Percentiles rank a stretch among this genome's conserved stretches.
These are phyloP conservation scores for Acanthamoeba castellanii DNA, from an alignment of 208 protist species.

Conservation along the genomic window DNA sequence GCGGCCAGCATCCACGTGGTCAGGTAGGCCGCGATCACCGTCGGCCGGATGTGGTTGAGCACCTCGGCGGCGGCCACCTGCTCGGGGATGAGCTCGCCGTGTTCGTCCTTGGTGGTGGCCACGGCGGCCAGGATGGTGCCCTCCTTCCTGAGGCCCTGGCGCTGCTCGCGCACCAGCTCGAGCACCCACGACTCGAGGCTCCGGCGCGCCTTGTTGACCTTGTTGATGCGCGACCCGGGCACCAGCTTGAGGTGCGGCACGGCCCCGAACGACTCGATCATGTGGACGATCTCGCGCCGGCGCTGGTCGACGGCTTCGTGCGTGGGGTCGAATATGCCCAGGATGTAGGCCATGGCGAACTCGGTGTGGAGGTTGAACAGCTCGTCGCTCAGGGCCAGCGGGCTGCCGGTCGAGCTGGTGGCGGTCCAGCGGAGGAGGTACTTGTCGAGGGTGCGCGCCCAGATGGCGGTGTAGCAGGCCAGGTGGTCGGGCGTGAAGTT, in stretches of 20 bases:
- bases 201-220: slow-evolving; percentile 16
- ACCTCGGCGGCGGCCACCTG: neutral
- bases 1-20: slow-evolving; percentile 5
- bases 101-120: neutral
- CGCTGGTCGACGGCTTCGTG: neutral
- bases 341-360: slow-evolving; percentile 54
- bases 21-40: slow-evolving; percentile 23
- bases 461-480: slow-evolving; percentile 9
- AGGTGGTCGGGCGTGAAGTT: neutral
- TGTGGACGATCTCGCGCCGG: neutral
- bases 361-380: slow-evolving; percentile 48
- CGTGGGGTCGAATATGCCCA: slow-evolving; percentile 43
- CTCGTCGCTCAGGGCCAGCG: neutral
- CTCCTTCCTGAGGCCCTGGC: neutral
- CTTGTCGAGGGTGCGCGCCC: slow-evolving; percentile 32
- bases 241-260: slow-evolving; percentile 7
- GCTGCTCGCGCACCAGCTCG: neutral
- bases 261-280: slow-evolving; percentile 32
- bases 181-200: slow-evolving; percentile 21
- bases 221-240: neutral
- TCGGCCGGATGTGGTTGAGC: slow-evolving; percentile 40
- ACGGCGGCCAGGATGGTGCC: neutral
- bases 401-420: neutral
- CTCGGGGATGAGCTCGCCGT: neutral
- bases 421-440: neutral